phyloP scores from a whole-genome alignment of 352 stramenopile genomes.

The Pythium rishiriense region DNA sequence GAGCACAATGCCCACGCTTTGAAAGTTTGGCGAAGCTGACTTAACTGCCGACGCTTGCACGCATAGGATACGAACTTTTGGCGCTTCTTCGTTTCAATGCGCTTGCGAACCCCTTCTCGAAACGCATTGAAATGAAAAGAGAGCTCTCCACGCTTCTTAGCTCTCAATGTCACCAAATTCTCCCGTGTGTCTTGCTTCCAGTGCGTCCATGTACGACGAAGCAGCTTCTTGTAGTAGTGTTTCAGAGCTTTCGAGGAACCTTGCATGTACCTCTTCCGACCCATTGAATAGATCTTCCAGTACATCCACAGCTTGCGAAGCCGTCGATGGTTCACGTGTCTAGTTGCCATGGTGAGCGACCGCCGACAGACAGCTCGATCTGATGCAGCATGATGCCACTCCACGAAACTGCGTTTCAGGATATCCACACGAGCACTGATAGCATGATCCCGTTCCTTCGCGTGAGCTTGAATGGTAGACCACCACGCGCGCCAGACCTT shows the following conservation, averaged over 20 bases:
- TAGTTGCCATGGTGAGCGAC: constrained; percentile 50
- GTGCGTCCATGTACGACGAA: constrained; percentile 48
- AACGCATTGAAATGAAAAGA: constrained; percentile 58
- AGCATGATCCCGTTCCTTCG: background rate
- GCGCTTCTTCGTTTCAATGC: constrained; percentile 28
- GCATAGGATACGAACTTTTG: constrained; percentile 13
- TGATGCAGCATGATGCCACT: constrained; percentile 42
- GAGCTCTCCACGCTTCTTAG: constrained; percentile 48
- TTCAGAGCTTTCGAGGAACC: constrained; percentile 72
- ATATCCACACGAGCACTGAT: background rate
- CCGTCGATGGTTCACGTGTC: constrained; percentile 59
- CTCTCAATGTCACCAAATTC: constrained; percentile 45
- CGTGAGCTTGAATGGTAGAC: background rate
- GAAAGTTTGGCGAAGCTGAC: constrained; percentile 25
- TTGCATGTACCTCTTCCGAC: constrained; percentile 64
- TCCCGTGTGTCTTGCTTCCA: constrained; percentile 46
- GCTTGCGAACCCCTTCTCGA: constrained; percentile 28
- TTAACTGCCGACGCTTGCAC: constrained; percentile 23
- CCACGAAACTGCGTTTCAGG: constrained; percentile 36
- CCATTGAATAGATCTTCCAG: constrained; percentile 79
- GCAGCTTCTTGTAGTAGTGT: constrained; percentile 73
- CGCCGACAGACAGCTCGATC: constrained; percentile 40
- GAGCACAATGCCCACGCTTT: constrained; percentile 25
- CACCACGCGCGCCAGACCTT: constrained; percentile 12
- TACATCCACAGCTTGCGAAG: constrained; percentile 74